Evolutionary conservation across 345 rosid genomes (phyloP).

Genomic region (Eucalyptus albens): DNA sequence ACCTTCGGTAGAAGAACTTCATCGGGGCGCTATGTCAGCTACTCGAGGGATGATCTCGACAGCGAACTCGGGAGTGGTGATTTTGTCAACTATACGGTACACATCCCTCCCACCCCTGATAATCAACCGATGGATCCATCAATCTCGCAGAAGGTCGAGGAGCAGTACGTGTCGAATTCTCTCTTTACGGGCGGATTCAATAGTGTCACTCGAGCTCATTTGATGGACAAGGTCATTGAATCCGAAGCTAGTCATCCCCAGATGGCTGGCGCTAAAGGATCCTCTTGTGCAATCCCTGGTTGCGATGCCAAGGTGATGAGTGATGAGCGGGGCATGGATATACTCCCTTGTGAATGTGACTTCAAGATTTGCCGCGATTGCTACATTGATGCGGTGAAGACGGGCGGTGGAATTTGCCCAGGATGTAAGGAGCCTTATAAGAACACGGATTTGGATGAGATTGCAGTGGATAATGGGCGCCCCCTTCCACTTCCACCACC

Average conservation of each 20-base stretch:
- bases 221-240: slow-evolving; percentile 94
- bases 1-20: slow-evolving; percentile 73
- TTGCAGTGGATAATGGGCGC: slow-evolving; percentile 33
- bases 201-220: slow-evolving; percentile 79
- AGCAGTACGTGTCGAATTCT: slow-evolving; percentile 90
- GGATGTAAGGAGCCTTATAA: slow-evolving; percentile 89
- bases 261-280: slow-evolving; percentile 95
- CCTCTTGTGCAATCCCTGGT: slow-evolving; percentile 81
- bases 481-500: slow-evolving; percentile 62
- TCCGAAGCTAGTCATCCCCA: slow-evolving; percentile 93
- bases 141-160: slow-evolving; percentile 89
- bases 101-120: slow-evolving; percentile 92
- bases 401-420: slow-evolving; percentile 76
- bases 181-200: slow-evolving; percentile 94
- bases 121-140: slow-evolving; percentile 94
- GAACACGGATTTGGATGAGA: slow-evolving; percentile 66
- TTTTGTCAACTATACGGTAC: slow-evolving; percentile 78
- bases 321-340: slow-evolving; percentile 77
- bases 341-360: slow-evolving; percentile 97
- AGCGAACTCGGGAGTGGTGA: slow-evolving; percentile 74
- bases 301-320: slow-evolving; percentile 96
- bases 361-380: slow-evolving; percentile 92
- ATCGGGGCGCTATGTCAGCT: slow-evolving; percentile 80
- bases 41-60: slow-evolving; percentile 91
- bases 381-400: slow-evolving; percentile 82